Base-by-base conservation (phyloP, 2,329 filamentous ascomycete genomes). In the Penicillium sp. region DNA sequence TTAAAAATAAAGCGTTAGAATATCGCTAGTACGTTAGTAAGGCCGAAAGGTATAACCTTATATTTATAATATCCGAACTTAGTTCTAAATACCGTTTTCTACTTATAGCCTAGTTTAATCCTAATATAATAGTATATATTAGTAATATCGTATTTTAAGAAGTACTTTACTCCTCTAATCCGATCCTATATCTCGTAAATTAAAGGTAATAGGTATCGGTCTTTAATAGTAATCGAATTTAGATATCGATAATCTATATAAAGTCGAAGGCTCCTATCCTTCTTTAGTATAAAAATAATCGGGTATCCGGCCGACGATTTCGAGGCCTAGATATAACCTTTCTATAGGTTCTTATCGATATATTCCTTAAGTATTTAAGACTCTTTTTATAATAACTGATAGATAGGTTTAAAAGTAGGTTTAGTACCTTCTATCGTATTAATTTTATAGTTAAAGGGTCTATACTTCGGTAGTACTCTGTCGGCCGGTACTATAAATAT, bases 331-430 rank as follows among this genome's bases (percentile, higher is more conserved):
- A 22, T 22, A 22, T 22, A 22, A 22, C 37, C 48, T 38, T 56
- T 56, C 31, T 48, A 28, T 33, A 56, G 43, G 31, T 56, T 56
- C 12, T 56, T 35, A 14, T 56, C 16, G 5, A 56, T 56, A 35
- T 55, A 55, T 28, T 46, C 31, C 33, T 55, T 45, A 22, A 22
- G 22, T 22, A 22, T 22, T 22, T 22, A 22, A 4, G 22, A 22
- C 4, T 22, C 22, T 4, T 22, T 22, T 4, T 22, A 22, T 22
- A 22, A 22, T 22, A 22, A 4, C 4, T 22, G 4, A 22, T 22
- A 22, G 4, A 22, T 22, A 22, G 22, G 4, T 22, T 22, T 22
- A 22, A 22, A 22, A 22, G 22, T 22, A 22, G 22, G 22, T 22
- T 22, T 22, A 22, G 22, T 22, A 22, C 22, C 22, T 4, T 22